Percentiles rank a stretch among this genome's conserved stretches.
Conservation (phyloP, 2,329 filamentous ascomycete genomes). For the Fusarium protoensiforme region DNA sequence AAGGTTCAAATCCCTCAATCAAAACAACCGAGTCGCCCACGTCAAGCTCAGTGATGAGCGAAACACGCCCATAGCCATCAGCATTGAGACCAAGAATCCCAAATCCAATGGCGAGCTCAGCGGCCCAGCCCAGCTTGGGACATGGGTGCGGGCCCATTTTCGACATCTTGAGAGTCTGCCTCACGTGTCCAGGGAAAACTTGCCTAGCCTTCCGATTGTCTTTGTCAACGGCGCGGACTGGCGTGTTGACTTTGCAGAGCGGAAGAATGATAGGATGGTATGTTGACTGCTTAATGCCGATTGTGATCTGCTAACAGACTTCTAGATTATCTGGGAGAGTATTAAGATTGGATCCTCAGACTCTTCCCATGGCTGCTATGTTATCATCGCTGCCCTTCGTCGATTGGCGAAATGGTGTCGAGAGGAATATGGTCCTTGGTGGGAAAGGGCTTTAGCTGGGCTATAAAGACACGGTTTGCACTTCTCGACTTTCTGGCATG, state of each 20-base stretch:
- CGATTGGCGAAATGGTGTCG: background rate
- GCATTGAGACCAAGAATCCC: background rate
- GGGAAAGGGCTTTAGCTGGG: background rate
- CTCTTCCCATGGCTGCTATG: background rate
- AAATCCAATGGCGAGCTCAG: background rate
- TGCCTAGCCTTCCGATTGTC: conserved; percentile 9
- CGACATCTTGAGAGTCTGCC: conserved; percentile 12
- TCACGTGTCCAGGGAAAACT: background rate
- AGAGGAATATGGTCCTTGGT: background rate
- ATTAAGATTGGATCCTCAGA: background rate
- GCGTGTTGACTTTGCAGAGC: conserved; percentile 19
- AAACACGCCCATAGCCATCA: background rate
- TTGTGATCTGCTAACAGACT: background rate
- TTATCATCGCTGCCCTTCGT: background rate
- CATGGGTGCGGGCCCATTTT: conserved; percentile 14
- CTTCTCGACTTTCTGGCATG: too few relatives aligned
- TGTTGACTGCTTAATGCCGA: background rate
- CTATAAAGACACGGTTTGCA: background rate
- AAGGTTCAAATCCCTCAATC: background rate
- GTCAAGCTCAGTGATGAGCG: background rate
- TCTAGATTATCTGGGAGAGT: background rate
- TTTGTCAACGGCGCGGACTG: conserved; percentile 7
- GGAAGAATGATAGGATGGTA: conserved; percentile 1
- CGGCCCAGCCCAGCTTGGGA: background rate
- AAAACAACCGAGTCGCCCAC: background rate